These are phyloP conservation scores for Solanum gandarillasii DNA, from an alignment of 257 asterid species.

Conservation along the genomic window DNA sequence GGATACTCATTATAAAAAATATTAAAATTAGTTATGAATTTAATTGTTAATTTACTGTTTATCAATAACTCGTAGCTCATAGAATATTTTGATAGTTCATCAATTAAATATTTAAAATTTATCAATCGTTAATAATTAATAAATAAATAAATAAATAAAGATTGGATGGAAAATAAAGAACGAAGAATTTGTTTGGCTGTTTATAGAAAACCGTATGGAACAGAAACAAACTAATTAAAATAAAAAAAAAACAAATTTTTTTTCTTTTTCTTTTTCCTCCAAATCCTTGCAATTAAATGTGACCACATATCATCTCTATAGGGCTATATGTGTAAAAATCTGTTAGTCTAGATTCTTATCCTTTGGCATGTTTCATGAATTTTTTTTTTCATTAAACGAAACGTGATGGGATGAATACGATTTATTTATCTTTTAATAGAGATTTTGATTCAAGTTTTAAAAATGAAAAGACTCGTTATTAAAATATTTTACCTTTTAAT, in stretches of 20 bases:
- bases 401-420: neutral
- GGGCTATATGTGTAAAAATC: neutral
- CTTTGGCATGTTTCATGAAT: neutral
- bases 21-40: neutral
- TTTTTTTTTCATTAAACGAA: too few relatives aligned
- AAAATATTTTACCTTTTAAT: neutral
- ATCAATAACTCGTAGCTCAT: neutral
- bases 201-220: neutral
- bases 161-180: neutral
- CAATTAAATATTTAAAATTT: neutral
- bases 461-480: fast-evolving
- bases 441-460: fast-evolving
- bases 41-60: fast-evolving
- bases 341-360: neutral
- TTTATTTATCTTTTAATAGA: neutral
- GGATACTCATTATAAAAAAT: neutral
- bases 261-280: neutral
- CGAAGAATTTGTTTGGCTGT: neutral
- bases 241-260: neutral
- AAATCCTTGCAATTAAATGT: neutral
- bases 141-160: neutral
- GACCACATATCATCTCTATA: neutral
- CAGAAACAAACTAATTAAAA: neutral
- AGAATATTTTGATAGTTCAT: neutral
- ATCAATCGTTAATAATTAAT: neutral